Conservation (phyloP, 2,329 filamentous ascomycete genomes). For the Bertia moriformis region DNA sequence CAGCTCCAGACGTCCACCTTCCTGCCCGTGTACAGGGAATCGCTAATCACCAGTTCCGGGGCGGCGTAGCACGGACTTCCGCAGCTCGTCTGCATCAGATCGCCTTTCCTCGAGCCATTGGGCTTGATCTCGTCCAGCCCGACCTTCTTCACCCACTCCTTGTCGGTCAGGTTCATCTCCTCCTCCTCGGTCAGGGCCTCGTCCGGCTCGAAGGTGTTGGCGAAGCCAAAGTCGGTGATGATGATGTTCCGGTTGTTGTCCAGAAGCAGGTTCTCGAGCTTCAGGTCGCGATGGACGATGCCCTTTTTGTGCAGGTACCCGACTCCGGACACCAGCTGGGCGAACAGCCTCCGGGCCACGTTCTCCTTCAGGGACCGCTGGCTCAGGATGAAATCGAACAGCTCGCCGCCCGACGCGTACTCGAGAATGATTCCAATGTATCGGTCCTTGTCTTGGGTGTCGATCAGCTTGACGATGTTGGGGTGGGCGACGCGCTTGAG, state of each 20-base stretch:
- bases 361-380: constrained; percentile 93
- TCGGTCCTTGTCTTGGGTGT: constrained; percentile 94
- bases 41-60: constrained; percentile 90
- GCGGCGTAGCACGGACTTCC: constrained; percentile 96
- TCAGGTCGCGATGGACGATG: constrained; percentile 92
- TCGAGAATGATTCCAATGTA: constrained; percentile 97
- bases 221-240: constrained; percentile 98
- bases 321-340: constrained; percentile 88
- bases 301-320: constrained; percentile 97
- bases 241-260: constrained; percentile 98
- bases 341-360: constrained; percentile 77
- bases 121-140: constrained; percentile 66
- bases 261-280: constrained; percentile 85
- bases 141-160: constrained; percentile 73
- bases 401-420: constrained; percentile 90
- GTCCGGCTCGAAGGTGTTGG: constrained; percentile 82
- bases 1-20: constrained; percentile 99
- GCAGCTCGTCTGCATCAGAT: constrained; percentile 98
- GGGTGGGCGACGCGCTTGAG: constrained; percentile 77
- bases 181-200: constrained; percentile 85
- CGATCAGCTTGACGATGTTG: constrained; percentile 90
- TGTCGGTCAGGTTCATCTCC: constrained; percentile 72
- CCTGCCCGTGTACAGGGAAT: constrained; percentile 88
- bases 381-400: constrained; percentile 96
- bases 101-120: constrained; percentile 68